These are phyloP conservation scores for Yamadazyma phyllophila DNA, from an alignment of 805 yeast genomes.

Conservation along the genomic window DNA sequence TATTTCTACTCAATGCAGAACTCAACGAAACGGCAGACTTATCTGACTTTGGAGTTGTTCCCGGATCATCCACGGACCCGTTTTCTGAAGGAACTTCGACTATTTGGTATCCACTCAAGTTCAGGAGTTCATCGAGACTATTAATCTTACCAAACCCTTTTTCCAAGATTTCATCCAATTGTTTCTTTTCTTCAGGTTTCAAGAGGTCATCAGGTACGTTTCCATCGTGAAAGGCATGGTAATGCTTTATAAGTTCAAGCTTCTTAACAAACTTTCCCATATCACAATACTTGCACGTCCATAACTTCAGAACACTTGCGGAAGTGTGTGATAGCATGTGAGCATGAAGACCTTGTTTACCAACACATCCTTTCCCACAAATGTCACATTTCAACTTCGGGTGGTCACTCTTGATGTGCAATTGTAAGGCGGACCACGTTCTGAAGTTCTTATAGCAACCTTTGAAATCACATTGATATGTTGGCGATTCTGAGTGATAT, in stretches of 20 bases:
- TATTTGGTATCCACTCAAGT: not conserved
- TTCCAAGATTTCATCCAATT: constrained; percentile 1
- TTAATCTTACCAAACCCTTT: not conserved
- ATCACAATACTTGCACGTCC: constrained; percentile 65
- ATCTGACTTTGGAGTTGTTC: constrained; percentile 13
- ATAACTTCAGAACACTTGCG: constrained; percentile 47
- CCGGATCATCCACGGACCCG: constrained; percentile 14
- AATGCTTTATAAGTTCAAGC: constrained; percentile 56
- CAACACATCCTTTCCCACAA: constrained; percentile 74
- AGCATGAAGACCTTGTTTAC: constrained; percentile 63
- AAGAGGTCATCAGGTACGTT: constrained; percentile 34
- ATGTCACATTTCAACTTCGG: constrained; percentile 61
- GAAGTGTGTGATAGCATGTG: constrained; percentile 72
- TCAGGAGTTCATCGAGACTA: constrained; percentile 1
- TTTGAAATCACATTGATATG: constrained; percentile 59
- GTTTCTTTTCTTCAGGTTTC: constrained; percentile 15
- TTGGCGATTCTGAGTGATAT: constrained; percentile 56
- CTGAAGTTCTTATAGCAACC: constrained; percentile 61
- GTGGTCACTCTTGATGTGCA: constrained; percentile 70
- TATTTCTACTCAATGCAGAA: constrained; percentile 16
- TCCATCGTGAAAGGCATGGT: constrained; percentile 45
- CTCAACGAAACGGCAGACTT: constrained; percentile 10
- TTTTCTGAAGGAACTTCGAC: constrained; percentile 4
- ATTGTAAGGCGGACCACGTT: constrained; percentile 71
- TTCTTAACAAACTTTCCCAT: constrained; percentile 52